Evolutionary conservation across 306 rosid species (phyloP).

Genomic region (Alnus rubra): DNA sequence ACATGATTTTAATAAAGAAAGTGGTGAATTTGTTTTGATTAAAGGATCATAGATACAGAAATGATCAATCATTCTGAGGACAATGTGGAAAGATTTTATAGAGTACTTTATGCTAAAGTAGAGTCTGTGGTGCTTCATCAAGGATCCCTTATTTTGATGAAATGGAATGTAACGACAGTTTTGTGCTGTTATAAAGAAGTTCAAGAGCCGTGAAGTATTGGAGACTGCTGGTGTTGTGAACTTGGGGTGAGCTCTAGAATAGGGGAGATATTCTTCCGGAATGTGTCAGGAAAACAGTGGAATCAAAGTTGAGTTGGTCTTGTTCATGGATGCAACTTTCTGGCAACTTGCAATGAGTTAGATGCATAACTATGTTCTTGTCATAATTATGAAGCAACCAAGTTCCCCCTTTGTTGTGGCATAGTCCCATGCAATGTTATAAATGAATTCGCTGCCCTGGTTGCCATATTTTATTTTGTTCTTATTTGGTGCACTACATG

Average conservation of each 20-base stretch:
- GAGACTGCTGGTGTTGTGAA: constrained; percentile 5
- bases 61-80: background rate
- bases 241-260: background rate
- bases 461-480: background rate
- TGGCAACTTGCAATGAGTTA: background rate
- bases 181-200: background rate
- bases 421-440: background rate
- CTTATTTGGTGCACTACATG: background rate
- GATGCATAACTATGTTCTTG: background rate
- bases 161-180: background rate
- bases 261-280: background rate
- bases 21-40: background rate
- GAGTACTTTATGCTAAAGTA: background rate
- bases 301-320: constrained; percentile 5
- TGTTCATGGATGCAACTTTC: background rate
- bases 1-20: background rate
- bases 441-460: background rate
- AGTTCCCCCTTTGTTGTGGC: background rate
- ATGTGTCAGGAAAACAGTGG: background rate
- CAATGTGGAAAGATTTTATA: background rate
- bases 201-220: background rate
- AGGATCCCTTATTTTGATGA: background rate
- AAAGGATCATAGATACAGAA: background rate
- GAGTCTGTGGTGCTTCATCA: background rate
- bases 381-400: background rate